A percentile compares a stretch with the other conserved stretches of the same genome.
Evolutionary conservation across 768 basidiomycete species (phyloP).

Genomic region (Termitomyces bulborhizus): DNA sequence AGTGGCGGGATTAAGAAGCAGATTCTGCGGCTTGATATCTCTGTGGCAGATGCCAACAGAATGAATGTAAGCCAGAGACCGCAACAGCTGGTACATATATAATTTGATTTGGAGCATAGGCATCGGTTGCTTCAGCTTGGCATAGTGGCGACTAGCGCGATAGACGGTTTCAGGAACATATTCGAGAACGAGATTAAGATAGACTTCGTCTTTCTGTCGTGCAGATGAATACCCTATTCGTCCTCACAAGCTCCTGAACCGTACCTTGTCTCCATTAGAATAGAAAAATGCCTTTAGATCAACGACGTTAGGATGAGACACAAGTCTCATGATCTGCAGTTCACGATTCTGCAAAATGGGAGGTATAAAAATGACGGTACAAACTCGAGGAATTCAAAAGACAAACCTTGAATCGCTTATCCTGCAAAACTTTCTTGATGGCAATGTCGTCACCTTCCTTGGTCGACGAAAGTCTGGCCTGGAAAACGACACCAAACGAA

Average conservation of each 20-base stretch:
- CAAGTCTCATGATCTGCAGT: slow-evolving; percentile 97
- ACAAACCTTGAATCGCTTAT: slow-evolving; percentile 99
- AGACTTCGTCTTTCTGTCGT: slow-evolving; percentile 95
- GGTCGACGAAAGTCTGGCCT: slow-evolving; percentile 72
- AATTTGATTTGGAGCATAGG: slow-evolving; percentile 99
- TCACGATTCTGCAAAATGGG: slow-evolving; percentile 78
- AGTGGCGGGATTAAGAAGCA: slow-evolving; percentile 93
- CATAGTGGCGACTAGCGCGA: slow-evolving; percentile 97
- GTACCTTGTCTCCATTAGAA: slow-evolving; percentile 97
- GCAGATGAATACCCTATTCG: slow-evolving; percentile 5
- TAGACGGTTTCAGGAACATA: slow-evolving; percentile 99
- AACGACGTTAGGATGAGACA: slow-evolving; percentile 96
- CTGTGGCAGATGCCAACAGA: slow-evolving; percentile 99
- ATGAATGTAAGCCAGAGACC: slow-evolving; percentile 98
- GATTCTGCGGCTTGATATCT: slow-evolving; percentile 99
- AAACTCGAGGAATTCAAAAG: slow-evolving; percentile 6
- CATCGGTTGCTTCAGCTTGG: slow-evolving; percentile 99
- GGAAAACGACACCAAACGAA: slow-evolving; percentile 98
- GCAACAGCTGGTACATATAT: slow-evolving; percentile 99
- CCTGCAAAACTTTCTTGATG: slow-evolving; percentile 99
- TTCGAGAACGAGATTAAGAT: slow-evolving; percentile 98
- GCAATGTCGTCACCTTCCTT: slow-evolving; percentile 84
- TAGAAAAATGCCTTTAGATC: slow-evolving; percentile 99
- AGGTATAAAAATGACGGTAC: not conserved
- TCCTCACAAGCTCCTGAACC: slow-evolving; percentile 15